These are phyloP conservation scores for Galeopsis tetrahit DNA, from an alignment of 257 asterid genomes.

Conservation along the genomic window DNA sequence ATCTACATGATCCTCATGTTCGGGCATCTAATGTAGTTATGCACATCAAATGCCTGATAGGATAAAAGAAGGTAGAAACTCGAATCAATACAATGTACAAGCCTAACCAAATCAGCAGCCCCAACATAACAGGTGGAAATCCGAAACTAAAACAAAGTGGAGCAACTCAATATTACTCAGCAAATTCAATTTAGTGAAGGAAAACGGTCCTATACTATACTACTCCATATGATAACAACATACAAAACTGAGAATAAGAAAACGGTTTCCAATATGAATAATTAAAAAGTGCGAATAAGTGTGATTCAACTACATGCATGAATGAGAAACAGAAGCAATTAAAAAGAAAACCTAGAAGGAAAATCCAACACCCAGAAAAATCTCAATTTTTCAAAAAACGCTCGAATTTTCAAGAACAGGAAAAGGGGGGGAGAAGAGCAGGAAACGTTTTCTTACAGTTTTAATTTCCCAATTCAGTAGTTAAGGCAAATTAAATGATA, in stretches of 20 bases:
- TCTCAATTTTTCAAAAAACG: background rate
- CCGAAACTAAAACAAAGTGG: constrained; percentile 7
- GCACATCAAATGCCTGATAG: constrained; percentile 34
- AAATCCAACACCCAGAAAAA: constrained; percentile 14
- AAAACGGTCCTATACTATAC: constrained; percentile 16
- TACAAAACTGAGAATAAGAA: constrained; percentile 17
- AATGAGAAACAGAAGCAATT: background rate
- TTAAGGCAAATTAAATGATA: background rate
- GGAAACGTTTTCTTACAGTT: background rate
- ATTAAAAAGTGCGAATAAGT: constrained; percentile 10
- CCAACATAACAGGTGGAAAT: constrained; percentile 15
- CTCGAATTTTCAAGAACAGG: too few species aligned
- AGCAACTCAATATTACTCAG: constrained; percentile 5
- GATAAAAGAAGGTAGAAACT: constrained; percentile 21
- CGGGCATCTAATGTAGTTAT: constrained; percentile 46
- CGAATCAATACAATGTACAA: constrained; percentile 6
- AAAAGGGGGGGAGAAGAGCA: background rate
- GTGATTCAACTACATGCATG: constrained; percentile 35
- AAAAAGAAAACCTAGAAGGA: background rate
- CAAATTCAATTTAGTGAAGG: background rate
- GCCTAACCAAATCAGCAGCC: constrained; percentile 16
- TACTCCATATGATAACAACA: background rate
- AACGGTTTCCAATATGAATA: background rate
- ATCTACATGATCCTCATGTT: constrained; percentile 44
- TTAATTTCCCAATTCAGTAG: background rate